A percentile compares a stretch with the other conserved stretches of the same genome.
Evolutionary conservation across 306 rosid species (phyloP).

Genomic region (Clitoria ternatea): DNA sequence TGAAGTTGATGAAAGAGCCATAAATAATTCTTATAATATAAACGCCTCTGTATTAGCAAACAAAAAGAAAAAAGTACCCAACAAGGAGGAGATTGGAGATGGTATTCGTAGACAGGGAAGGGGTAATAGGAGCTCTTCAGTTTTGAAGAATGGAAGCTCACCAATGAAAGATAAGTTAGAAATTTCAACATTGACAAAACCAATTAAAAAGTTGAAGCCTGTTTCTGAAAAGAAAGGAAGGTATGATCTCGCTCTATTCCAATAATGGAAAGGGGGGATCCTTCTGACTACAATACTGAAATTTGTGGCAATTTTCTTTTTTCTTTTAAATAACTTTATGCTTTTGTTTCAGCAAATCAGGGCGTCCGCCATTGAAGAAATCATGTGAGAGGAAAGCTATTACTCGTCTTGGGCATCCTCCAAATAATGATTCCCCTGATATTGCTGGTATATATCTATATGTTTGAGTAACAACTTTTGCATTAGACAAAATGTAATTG

Average conservation of each 20-base stretch:
- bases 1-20: conserved; percentile 44
- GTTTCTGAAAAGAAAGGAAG: conserved; percentile 68
- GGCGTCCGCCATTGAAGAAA: conserved; percentile 77
- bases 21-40: conserved; percentile 37
- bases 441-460: conserved; percentile 47
- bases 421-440: conserved; percentile 46
- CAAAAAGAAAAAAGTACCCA: conserved; percentile 43
- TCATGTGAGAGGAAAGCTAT: conserved; percentile 58
- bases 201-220: conserved; percentile 44
- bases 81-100: conserved; percentile 55
- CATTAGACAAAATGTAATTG: background rate
- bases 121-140: conserved; percentile 52
- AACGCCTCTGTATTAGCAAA: conserved; percentile 35
- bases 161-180: conserved; percentile 57
- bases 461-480: conserved; percentile 7
- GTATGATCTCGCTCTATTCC: conserved; percentile 28
- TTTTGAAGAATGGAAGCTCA: conserved; percentile 45
- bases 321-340: background rate
- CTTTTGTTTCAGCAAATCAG: conserved; percentile 62
- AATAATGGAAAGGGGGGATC: background rate
- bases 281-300: background rate
- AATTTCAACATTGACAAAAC: conserved; percentile 47
- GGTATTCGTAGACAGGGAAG: conserved; percentile 58
- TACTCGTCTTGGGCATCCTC: conserved; percentile 47
- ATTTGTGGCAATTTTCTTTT: background rate